These are phyloP conservation scores for Moesziomyces antarcticus DNA, from an alignment of 1,284 basidiomycete species.

Conservation along the genomic window DNA sequence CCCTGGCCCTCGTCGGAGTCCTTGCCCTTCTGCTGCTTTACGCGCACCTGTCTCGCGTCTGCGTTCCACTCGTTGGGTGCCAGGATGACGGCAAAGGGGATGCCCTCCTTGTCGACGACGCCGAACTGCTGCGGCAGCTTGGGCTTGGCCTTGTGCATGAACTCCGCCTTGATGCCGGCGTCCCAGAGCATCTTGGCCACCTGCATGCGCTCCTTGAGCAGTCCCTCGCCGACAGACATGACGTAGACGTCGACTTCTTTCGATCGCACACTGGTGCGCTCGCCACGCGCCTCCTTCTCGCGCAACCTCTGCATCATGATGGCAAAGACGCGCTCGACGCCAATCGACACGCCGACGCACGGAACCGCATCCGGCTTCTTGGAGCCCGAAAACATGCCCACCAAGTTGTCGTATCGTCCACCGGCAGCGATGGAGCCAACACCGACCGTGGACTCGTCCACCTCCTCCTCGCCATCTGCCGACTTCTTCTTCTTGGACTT, in stretches of 20 bases:
- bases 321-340: constrained; percentile 94
- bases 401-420: constrained; percentile 96
- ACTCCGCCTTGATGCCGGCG: constrained; percentile 93
- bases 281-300: constrained; percentile 72
- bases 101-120: constrained; percentile 88
- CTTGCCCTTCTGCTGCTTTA: constrained; percentile 92
- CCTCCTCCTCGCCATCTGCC: constrained; percentile 75
- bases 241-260: constrained; percentile 96
- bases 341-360: constrained; percentile 93
- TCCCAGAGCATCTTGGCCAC: constrained; percentile 85
- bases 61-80: constrained; percentile 86
- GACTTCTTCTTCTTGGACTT: constrained; percentile 73
- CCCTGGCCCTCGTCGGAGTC: constrained; percentile 71
- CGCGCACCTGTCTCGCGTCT: constrained; percentile 73
- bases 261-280: constrained; percentile 73
- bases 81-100: constrained; percentile 89
- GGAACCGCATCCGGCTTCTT: constrained; percentile 79
- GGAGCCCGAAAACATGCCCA: constrained; percentile 88
- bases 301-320: constrained; percentile 87
- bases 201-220: constrained; percentile 85
- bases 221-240: constrained; percentile 89
- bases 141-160: constrained; percentile 87
- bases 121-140: constrained; percentile 81
- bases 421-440: constrained; percentile 98
- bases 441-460: constrained; percentile 91